phyloP scores from a whole-genome alignment of 371 early-diverging fungal genomes.

The Coemansia sp. region DNA sequence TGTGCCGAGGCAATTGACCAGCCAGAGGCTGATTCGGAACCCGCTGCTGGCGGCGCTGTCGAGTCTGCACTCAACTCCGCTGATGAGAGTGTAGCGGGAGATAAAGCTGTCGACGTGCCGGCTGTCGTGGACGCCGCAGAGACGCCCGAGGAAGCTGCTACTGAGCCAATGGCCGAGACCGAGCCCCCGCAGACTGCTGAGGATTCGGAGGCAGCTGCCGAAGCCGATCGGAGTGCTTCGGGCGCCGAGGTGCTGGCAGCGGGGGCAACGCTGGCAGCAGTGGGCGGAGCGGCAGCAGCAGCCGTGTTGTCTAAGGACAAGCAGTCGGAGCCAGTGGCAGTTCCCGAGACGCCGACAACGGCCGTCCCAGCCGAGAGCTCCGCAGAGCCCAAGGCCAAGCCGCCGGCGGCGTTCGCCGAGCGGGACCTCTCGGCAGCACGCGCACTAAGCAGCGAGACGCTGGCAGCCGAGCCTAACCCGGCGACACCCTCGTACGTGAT shows the following conservation, averaged over 20 bases:
- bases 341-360: constrained; percentile 12
- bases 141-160: neutral
- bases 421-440: constrained; percentile 4
- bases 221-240: neutral
- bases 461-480: constrained; percentile 14
- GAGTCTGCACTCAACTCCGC: neutral
- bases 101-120: neutral
- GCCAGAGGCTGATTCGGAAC: neutral
- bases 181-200: neutral
- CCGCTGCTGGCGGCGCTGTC: neutral
- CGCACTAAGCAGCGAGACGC: constrained; percentile 17
- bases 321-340: neutral
- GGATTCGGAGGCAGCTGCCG: neutral
- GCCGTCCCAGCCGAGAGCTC: neutral
- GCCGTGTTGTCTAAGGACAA: neutral
- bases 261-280: constrained; percentile 11
- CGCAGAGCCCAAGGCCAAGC: neutral
- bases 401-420: neutral
- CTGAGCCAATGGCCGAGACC: neutral
- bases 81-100: neutral
- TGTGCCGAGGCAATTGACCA: neutral
- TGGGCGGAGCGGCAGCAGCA: constrained; percentile 6
- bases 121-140: neutral
- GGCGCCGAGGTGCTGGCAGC: constrained; percentile 1
- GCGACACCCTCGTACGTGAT: constrained; percentile 44